These are phyloP conservation scores for Paracorniculantispora psalliotae DNA, from an alignment of 2,329 filamentous ascomycete species.

Conservation along the genomic window DNA sequence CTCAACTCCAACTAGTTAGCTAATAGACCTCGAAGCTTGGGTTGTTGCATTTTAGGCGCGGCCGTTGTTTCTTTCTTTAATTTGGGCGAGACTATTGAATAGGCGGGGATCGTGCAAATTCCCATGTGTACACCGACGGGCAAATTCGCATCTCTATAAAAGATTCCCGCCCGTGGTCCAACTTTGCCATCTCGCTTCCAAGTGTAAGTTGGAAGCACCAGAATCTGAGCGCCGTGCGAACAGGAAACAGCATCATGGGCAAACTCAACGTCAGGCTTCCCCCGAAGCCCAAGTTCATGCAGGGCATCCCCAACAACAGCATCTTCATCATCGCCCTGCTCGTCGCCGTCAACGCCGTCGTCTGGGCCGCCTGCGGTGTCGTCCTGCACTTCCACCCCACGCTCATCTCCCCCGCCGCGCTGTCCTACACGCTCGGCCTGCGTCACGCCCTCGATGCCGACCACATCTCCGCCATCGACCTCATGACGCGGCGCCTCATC, in stretches of 20 bases:
- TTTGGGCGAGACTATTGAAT: neutral
- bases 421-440: slow-evolving; percentile 84
- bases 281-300: slow-evolving; percentile 27
- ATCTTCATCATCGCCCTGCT: slow-evolving; percentile 48
- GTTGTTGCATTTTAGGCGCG: neutral
- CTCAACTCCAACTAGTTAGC: slow-evolving; percentile 12
- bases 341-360: slow-evolving; percentile 44
- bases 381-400: slow-evolving; percentile 50
- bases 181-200: neutral
- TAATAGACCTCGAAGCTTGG: neutral
- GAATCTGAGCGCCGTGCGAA: neutral
- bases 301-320: slow-evolving; percentile 28
- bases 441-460: slow-evolving; percentile 98
- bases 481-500: slow-evolving; percentile 87
- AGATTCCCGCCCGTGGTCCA: neutral
- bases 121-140: neutral
- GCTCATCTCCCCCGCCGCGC: slow-evolving; percentile 72
- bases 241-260: neutral
- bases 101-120: neutral
- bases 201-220: neutral
- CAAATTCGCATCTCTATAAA: neutral
- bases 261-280: slow-evolving; percentile 10
- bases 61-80: neutral
- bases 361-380: slow-evolving; percentile 51
- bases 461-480: slow-evolving; percentile 80